These are phyloP conservation scores for Pyricularia sp. DNA, from an alignment of 2,329 filamentous ascomycete genomes.

Conservation along the genomic window DNA sequence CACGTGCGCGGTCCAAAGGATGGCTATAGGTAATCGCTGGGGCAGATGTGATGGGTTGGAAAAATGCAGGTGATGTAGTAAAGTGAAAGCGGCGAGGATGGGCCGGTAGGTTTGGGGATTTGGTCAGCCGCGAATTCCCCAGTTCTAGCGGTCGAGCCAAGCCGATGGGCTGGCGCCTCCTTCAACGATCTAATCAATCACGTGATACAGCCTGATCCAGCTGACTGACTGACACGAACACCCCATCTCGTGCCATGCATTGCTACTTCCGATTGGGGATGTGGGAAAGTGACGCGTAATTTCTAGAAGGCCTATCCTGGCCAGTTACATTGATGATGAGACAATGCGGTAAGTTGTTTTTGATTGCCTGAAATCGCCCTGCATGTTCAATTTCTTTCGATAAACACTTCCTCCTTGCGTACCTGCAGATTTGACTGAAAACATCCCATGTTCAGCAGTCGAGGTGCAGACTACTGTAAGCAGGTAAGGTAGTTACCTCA, in stretches of 20 bases:
- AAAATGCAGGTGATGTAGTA: background rate
- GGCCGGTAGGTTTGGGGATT: background rate
- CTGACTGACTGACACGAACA: background rate
- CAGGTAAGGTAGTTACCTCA: background rate
- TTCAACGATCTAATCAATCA: background rate
- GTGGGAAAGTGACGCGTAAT: background rate
- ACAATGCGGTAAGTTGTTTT: background rate
- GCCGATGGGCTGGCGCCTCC: background rate
- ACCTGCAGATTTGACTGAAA: background rate
- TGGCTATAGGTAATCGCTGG: slow-evolving; percentile 1
- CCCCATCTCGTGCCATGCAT: background rate
- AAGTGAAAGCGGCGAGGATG: background rate
- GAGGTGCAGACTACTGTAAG: background rate
- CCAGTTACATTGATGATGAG: background rate
- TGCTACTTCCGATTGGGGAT: background rate
- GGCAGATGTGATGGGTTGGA: background rate
- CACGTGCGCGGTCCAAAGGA: slow-evolving; percentile 2
- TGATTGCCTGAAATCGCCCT: background rate
- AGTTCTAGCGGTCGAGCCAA: background rate
- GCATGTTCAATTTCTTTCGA: background rate
- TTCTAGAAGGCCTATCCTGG: background rate
- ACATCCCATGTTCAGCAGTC: background rate
- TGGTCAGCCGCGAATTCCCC: background rate
- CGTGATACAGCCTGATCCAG: background rate
- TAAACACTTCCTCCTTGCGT: background rate